Evolutionary conservation across 306 rosid species (phyloP), one percentile per base, ranked within the genome.

Genomic region (Hippophae rhamnoides): DNA sequence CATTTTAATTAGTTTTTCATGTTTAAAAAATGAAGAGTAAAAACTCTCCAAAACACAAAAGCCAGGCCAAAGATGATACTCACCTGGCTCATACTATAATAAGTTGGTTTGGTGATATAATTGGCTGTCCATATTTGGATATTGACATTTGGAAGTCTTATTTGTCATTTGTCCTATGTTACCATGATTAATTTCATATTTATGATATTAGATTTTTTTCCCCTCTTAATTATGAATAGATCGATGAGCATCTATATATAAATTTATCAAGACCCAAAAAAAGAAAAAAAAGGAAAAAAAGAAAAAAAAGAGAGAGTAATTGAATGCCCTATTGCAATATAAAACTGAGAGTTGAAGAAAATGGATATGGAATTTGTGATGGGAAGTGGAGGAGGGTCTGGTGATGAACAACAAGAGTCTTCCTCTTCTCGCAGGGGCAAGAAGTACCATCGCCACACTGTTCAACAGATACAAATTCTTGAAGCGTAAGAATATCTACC

Each of bases 361-460:
- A 12, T 1, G 55, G 38, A 31, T 4, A 76, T 83, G 95, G 78
- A 76, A 44, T 7, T 47, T 41, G 43, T 52, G 12, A 31, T 11
- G 60, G 77, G 72, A 58, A 61, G 26, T 62, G 74, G 12, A 1
- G 62, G 66, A 27, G 79, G 62, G 3, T 76, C 79, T 13, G 69
- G 76, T 6, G 88, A 74, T 63, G 78, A 81, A 46, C 73, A 27
- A 8, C 76, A 31, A 7, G 79, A 71, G 7, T 46, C 45, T 25
- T 69, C 71, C 0, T 64, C 13, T 44, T 53, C 69, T 56, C 66
- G 62, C 52, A 72, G 31, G 13, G 68, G 65, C 52, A 73, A 31
- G 66, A 79, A 23, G 54, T 67, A 74, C 63, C 78, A 80, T 66
- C 89, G 87, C 27, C 95, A 82, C 58, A 63, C 74, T n/a, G 0